Percentiles rank a stretch among this genome's conserved stretches.
These are phyloP conservation scores for Parasitella parasitica DNA, from an alignment of 371 early-diverging fungal genomes.

Conservation along the genomic window DNA sequence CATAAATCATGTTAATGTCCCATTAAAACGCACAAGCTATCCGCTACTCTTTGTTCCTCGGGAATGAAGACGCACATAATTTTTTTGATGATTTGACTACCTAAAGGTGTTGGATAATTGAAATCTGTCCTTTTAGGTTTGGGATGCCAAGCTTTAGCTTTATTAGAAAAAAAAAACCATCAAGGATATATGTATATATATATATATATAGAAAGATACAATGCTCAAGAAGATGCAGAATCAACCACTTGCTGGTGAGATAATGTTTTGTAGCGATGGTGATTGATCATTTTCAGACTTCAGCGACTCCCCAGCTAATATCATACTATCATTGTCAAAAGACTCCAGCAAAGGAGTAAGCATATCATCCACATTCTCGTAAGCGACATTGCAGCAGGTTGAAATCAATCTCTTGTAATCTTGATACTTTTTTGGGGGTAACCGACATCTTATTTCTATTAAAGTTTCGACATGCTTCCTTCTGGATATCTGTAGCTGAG, in stretches of 20 bases:
- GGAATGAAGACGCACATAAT: too few relatives aligned
- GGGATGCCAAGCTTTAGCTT: too few relatives aligned
- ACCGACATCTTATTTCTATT: slow-evolving; percentile 18
- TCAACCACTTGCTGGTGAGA: not conserved
- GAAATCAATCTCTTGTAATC: slow-evolving; percentile 50
- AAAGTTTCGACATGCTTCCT: slow-evolving; percentile 21
- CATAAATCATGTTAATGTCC: too few relatives aligned
- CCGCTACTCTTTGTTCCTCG: too few relatives aligned
- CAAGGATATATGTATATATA: too few relatives aligned
- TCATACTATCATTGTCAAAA: slow-evolving; percentile 15
- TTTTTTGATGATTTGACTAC: too few relatives aligned
- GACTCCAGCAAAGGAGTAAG: slow-evolving; percentile 35
- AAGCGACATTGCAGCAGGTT: slow-evolving; percentile 46
- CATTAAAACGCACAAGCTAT: too few relatives aligned
- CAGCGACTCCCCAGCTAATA: not conserved
- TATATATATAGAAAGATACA: too few relatives aligned
- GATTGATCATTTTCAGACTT: not conserved
- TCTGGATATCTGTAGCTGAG: slow-evolving; percentile 7
- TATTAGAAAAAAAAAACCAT: too few relatives aligned
- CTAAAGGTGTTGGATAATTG: too few relatives aligned
- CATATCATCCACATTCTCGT: slow-evolving; percentile 51
- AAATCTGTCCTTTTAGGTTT: too few relatives aligned
- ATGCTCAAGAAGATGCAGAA: too few relatives aligned
- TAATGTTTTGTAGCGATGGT: not conserved
- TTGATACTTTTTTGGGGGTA: slow-evolving; percentile 40